These are phyloP conservation scores for Tremella mesenterica DNA, from an alignment of 768 basidiomycete genomes.

Conservation along the genomic window DNA sequence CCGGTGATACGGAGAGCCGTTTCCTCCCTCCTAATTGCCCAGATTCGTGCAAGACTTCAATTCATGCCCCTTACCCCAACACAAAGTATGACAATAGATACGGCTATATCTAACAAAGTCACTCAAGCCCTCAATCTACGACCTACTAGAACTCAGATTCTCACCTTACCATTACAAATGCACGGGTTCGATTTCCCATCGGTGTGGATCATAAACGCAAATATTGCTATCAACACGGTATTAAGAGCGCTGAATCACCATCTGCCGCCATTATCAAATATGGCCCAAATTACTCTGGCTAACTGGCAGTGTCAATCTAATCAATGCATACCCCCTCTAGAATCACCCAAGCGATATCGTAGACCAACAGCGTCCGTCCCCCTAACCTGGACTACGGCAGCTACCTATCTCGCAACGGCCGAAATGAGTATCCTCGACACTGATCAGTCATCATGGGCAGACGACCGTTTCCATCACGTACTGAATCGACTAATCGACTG, in stretches of 20 bases:
- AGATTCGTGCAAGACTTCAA: conserved; percentile 1
- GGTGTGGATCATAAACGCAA: conserved; percentile 7
- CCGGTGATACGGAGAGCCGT: conserved; percentile 1
- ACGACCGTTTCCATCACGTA: no score
- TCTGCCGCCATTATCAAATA: neutral
- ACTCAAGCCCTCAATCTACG: neutral
- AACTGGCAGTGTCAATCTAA: conserved; percentile 3
- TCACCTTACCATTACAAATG: conserved; percentile 1
- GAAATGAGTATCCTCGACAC: conserved; percentile 4
- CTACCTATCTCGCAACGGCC: no score
- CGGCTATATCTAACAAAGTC: conserved; percentile 5
- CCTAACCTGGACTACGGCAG: conserved; percentile 1
- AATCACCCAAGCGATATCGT: neutral
- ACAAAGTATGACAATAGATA: neutral
- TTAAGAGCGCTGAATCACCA: conserved; percentile 14
- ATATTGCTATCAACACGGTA: conserved; percentile 4
- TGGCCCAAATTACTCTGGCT: conserved; percentile 9
- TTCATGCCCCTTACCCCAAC: conserved; percentile 4
- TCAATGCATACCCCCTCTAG: neutral
- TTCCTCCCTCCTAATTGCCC: conserved; percentile 3
- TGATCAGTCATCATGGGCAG: no score
- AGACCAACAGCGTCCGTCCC: neutral
- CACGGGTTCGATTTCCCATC: conserved; percentile 13
- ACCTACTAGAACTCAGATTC: neutral
- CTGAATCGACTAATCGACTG: no score